Base-by-base conservation (phyloP, 2,329 filamentous ascomycete species). In the Fusarium setosum region DNA sequence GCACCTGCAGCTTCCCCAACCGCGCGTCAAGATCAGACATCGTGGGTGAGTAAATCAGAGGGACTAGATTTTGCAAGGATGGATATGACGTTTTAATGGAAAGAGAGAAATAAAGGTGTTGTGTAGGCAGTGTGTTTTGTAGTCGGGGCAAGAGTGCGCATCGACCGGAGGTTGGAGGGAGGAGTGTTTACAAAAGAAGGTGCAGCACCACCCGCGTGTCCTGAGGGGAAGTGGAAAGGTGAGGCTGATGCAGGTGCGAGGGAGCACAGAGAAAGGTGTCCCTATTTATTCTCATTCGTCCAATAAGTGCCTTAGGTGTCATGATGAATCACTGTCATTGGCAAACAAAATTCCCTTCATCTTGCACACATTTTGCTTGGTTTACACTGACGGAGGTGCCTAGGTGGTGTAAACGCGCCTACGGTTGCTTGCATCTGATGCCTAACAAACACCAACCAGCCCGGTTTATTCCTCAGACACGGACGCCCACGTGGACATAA, bases 1-100 rank as follows among this genome's bases (percentile, higher is more conserved):
- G 35, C 6, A 20, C 40, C 40, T 64, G 65, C 18, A 74, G 65
- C 54, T 41, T 60, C 60, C 68, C 61, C 21, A 74, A 42, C 11
- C 69, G 73, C 29, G 41, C 40, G n/a, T 68, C 42, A 9, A 59
- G 47, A 11, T 51, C 57, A 5, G 69, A 41, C 72, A 74, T 74
- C 38, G 6, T 37, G 24, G 41, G 24, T 21, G 24, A 18, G 21
- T n/a, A 9, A 34, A n/a, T 12, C 17, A 47, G 29, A 32, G 5
- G 6, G 26, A 34, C 7, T n/a, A n/a, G n/a, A n/a, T n/a, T n/a
- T n/a, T n/a, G n/a, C 17, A 34, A 34, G 21, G 18, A 23, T 11
- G 13, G 11, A 34, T 11, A 20, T 21, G 26, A 29, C 26, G 6
- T 9, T 15, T 29, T 3, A 20, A 34, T 9, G 54, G 8, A 34